Conservation (phyloP, 129 eudicot species). For the Saussurea involucrata region DNA sequence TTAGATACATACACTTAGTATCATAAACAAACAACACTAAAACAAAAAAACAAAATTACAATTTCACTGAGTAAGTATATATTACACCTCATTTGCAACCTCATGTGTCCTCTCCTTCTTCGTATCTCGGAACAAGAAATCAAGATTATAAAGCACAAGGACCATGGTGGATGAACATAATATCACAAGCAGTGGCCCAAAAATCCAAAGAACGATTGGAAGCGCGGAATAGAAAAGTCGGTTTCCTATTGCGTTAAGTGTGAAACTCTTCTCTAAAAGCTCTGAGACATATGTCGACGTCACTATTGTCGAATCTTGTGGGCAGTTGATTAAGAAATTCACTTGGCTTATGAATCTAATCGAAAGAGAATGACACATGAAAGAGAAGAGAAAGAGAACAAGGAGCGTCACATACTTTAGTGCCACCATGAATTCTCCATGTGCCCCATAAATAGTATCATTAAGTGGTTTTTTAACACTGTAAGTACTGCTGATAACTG, state of each 20-base stretch:
- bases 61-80: not conserved
- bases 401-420: slow-evolving; percentile 72
- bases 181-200: slow-evolving; percentile 83
- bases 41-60: not conserved
- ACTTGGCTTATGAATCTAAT: slow-evolving; percentile 86
- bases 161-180: slow-evolving; percentile 51
- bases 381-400: slow-evolving; percentile 67
- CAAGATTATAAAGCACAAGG: slow-evolving; percentile 73
- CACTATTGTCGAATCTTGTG: slow-evolving; percentile 42
- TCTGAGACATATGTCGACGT: slow-evolving; percentile 58
- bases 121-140: slow-evolving; percentile 42
- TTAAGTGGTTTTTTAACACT: slow-evolving; percentile 79
- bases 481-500: slow-evolving; percentile 82
- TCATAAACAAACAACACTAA: not conserved
- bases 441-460: slow-evolving; percentile 78
- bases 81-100: slow-evolving; percentile 23
- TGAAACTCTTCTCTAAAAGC: slow-evolving; percentile 68
- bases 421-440: slow-evolving; percentile 90
- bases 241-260: slow-evolving; percentile 64
- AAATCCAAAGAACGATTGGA: slow-evolving; percentile 83
- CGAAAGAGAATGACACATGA: slow-evolving; percentile 70
- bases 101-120: slow-evolving; percentile 18
- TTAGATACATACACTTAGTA: not conserved
- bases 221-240: slow-evolving; percentile 61
- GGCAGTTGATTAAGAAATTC: slow-evolving; percentile 79